These are phyloP conservation scores for Margaritispora aquatica DNA, from an alignment of 495 filamentous ascomycete genomes.

Conservation along the genomic window DNA sequence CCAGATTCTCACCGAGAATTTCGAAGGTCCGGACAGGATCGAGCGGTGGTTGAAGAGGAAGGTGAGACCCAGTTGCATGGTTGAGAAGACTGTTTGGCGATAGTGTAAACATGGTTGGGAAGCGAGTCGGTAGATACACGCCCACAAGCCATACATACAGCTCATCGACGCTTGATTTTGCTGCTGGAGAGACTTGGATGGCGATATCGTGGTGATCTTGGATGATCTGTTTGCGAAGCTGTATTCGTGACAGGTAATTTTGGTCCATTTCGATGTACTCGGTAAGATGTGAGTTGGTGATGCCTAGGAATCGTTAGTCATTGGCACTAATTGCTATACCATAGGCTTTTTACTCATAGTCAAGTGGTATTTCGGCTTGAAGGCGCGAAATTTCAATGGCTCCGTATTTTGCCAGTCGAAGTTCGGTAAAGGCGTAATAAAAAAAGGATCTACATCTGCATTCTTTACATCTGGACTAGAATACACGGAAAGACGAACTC, in stretches of 20 bases:
- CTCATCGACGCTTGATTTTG: conserved; percentile 48
- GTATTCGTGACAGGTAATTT: conserved; percentile 54
- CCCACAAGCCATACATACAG: conserved; percentile 57
- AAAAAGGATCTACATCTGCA: conserved; percentile 1
- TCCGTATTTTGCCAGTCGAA: conserved; percentile 57
- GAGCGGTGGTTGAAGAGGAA: conserved; percentile 33
- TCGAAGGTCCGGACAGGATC: conserved; percentile 29
- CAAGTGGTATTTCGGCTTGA: conserved; percentile 65
- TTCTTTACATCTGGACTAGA: neutral
- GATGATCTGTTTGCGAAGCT: conserved; percentile 45
- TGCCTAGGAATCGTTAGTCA: no score
- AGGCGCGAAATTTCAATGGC: conserved; percentile 57
- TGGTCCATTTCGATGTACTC: conserved; percentile 61
- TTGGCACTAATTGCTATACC: no score
- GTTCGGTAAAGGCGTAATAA: conserved; percentile 40
- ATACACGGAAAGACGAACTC: neutral
- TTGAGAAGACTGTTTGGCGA: conserved; percentile 33
- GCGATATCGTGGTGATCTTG: conserved; percentile 39
- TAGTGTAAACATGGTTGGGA: conserved; percentile 54
- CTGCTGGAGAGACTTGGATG: conserved; percentile 37
- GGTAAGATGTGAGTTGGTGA: conserved; percentile 42
- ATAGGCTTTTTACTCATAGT: conserved; percentile 80
- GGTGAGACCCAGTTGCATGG: conserved; percentile 34
- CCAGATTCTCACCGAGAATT: conserved; percentile 52
- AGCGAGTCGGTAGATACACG: conserved; percentile 60